phyloP scores from a whole-genome alignment of 495 filamentous ascomycete genomes.

The Astrothelium macrocarpum region DNA sequence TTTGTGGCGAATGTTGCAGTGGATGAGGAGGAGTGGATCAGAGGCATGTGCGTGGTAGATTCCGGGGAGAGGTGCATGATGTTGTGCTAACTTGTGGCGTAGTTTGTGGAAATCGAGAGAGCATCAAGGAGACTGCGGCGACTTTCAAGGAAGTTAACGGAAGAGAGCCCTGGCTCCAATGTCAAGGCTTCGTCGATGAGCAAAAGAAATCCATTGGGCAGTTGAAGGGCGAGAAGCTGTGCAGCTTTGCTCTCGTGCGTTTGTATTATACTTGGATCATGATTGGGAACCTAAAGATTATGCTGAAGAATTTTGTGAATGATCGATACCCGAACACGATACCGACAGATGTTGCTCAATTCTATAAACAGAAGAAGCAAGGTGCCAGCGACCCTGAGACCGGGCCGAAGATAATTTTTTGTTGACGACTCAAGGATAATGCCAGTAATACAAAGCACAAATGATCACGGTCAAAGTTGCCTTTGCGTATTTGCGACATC shows the following conservation, averaged over 20 bases:
- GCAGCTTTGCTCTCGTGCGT: not conserved
- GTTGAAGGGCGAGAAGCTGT: not conserved
- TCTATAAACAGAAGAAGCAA: not conserved
- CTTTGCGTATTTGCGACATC: no score
- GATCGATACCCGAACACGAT: not conserved
- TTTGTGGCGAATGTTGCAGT: not conserved
- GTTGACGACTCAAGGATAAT: no score
- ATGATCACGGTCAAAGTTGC: no score
- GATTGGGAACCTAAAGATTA: not conserved
- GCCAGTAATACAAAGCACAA: no score
- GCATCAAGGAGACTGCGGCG: not conserved
- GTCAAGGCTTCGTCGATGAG: not conserved
- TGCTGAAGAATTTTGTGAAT: not conserved
- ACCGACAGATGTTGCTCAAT: not conserved
- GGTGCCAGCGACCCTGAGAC: no score
- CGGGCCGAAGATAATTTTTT: no score
- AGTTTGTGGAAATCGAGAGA: conserved; percentile 26
- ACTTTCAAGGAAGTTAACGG: not conserved
- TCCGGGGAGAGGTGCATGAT: not conserved
- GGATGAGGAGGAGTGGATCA: not conserved
- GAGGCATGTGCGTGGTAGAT: not conserved
- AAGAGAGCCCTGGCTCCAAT: not conserved
- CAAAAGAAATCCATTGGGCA: not conserved
- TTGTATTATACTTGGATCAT: not conserved
- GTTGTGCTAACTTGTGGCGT: not conserved